A percentile compares a stretch with the other conserved stretches of the same genome.
Conservation (phyloP, 768 basidiomycete species). For the Amylocystis lapponica region DNA sequence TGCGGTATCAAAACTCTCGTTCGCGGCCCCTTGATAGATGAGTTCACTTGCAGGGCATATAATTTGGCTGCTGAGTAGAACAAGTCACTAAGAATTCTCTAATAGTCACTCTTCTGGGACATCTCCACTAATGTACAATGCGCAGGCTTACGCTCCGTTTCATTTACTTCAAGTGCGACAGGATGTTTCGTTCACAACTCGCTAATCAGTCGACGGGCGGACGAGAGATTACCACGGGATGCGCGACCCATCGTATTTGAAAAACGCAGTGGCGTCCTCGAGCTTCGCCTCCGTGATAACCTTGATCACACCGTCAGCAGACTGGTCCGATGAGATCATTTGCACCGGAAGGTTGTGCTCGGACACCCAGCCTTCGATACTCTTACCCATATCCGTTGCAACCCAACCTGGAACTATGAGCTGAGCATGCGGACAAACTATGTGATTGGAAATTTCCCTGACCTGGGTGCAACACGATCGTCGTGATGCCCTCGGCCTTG, state of each 20-base stretch:
- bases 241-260: background rate
- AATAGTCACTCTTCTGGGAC: no score
- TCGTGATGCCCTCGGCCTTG: background rate
- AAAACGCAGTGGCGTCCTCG: background rate
- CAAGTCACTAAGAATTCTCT: no score
- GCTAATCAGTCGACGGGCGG: no score
- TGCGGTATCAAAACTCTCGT: no score
- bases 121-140: no score
- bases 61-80: no score
- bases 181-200: no score
- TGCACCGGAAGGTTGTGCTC: background rate
- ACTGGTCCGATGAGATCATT: background rate
- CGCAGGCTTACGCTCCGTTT: no score
- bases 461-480: slow-evolving; percentile 2
- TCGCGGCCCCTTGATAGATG: no score
- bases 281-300: background rate
- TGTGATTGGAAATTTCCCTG: background rate
- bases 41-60: no score
- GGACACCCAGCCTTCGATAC: background rate
- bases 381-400: slow-evolving; percentile 1
- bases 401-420: background rate
- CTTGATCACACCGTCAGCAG: background rate
- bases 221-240: background rate
- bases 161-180: no score
- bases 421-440: background rate